phyloP scores from a whole-genome alignment of 2,329 filamentous ascomycete genomes.

The Seiridium unicorne region DNA sequence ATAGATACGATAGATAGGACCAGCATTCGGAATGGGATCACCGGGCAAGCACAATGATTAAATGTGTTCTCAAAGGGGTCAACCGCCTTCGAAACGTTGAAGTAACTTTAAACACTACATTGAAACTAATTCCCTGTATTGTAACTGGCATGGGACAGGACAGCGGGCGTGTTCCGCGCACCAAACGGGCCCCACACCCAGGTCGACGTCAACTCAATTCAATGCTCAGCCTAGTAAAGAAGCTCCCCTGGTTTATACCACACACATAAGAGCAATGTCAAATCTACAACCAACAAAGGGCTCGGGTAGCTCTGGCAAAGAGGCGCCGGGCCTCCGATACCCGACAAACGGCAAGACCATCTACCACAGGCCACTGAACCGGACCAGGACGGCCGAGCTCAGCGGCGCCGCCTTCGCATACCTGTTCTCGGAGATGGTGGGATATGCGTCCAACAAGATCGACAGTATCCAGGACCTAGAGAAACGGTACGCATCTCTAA shows the following conservation, averaged over 20 bases:
- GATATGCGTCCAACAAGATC: constrained; percentile 86
- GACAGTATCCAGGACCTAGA: constrained; percentile 93
- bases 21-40: not conserved
- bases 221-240: not conserved
- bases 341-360: constrained; percentile 95
- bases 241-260: not conserved
- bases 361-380: constrained; percentile 93
- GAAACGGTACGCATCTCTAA: constrained; percentile 61
- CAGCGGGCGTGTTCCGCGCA: not conserved
- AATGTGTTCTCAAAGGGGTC: no score
- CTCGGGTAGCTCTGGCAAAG: constrained; percentile 40
- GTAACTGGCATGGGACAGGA: no score
- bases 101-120: no score
- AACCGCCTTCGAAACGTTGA: no score
- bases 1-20: not conserved
- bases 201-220: not conserved
- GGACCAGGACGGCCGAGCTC: constrained; percentile 82
- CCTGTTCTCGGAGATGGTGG: constrained; percentile 94
- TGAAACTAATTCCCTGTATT: no score
- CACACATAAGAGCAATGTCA: constrained; percentile 37
- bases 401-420: constrained; percentile 95
- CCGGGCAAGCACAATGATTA: no score
- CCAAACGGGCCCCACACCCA: not conserved
- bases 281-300: constrained; percentile 48
- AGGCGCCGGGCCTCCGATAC: constrained; percentile 69